A percentile compares a stretch with the other conserved stretches of the same genome.
These are phyloP conservation scores for Suillus luteus DNA, from an alignment of 768 basidiomycete genomes.

Conservation along the genomic window DNA sequence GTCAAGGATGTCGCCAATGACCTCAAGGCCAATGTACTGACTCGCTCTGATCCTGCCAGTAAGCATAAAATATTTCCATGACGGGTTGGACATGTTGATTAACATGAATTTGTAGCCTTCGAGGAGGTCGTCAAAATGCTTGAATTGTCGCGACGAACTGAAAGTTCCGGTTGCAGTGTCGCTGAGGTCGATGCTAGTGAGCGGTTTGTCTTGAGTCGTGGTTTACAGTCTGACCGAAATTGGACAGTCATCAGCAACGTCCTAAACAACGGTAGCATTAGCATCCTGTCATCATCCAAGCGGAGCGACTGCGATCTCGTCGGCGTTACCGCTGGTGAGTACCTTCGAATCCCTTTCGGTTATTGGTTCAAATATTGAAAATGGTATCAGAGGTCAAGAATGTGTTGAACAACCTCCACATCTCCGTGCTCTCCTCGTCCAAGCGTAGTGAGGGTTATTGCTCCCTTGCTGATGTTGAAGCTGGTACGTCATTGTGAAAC, in stretches of 20 bases:
- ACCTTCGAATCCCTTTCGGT: no score
- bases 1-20: background rate
- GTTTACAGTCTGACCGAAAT: background rate
- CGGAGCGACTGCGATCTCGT: background rate
- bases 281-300: background rate
- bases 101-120: background rate
- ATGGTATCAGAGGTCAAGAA: background rate
- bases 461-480: background rate
- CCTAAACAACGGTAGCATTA: background rate
- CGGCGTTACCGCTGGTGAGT: background rate
- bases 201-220: fast-evolving
- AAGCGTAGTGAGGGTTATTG: background rate
- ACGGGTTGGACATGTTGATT: background rate
- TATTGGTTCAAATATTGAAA: background rate
- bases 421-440: background rate
- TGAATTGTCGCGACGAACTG: background rate
- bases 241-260: background rate
- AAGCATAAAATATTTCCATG: background rate
- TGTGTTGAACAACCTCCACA: background rate
- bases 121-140: background rate
- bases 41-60: background rate
- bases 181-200: background rate
- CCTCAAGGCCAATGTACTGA: background rate
- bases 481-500: background rate
- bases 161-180: background rate